These are phyloP conservation scores for Bisporella sp. DNA, from an alignment of 2,329 filamentous ascomycete species.

Conservation along the genomic window DNA sequence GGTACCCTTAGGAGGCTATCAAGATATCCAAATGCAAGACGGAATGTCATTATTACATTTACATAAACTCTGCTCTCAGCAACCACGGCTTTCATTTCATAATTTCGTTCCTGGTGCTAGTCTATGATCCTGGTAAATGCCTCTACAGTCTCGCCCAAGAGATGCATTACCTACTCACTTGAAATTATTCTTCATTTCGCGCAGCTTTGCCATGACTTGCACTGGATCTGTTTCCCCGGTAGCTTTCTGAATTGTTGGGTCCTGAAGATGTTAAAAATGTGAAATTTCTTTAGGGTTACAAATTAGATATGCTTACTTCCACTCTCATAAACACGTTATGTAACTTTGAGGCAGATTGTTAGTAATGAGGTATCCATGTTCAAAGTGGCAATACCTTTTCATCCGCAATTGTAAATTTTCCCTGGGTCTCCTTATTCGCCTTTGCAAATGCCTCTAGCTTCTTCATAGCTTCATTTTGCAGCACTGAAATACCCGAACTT, in stretches of 20 bases:
- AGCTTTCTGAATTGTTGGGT: conserved; percentile 75
- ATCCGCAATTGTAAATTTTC: conserved; percentile 92
- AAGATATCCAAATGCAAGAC: too few relatives aligned
- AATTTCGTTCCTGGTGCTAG: too few relatives aligned
- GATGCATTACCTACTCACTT: conserved; percentile 25
- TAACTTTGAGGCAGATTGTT: conserved; percentile 40
- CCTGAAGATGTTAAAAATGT: conserved; percentile 36
- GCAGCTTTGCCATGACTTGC: conserved; percentile 76
- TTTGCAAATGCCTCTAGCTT: conserved; percentile 71
- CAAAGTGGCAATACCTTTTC: conserved; percentile 62
- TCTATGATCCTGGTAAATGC: too few relatives aligned
- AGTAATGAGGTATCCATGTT: too few relatives aligned
- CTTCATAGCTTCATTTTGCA: conserved; percentile 68
- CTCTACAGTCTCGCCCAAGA: too few relatives aligned
- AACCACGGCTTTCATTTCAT: too few relatives aligned
- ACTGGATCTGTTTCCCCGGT: conserved; percentile 76
- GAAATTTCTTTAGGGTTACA: too few relatives aligned
- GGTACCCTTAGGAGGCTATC: too few relatives aligned
- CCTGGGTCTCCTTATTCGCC: conserved; percentile 80
- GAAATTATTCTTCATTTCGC: conserved; percentile 78
- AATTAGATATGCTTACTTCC: conserved; percentile 44
- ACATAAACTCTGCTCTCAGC: too few relatives aligned
- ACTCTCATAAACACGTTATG: conserved; percentile 97
- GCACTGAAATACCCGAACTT: conserved; percentile 76
- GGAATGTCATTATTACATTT: too few relatives aligned